phyloP scores from a whole-genome alignment of 2,329 filamentous ascomycete species.

The Paracoccidioides lutzii region DNA sequence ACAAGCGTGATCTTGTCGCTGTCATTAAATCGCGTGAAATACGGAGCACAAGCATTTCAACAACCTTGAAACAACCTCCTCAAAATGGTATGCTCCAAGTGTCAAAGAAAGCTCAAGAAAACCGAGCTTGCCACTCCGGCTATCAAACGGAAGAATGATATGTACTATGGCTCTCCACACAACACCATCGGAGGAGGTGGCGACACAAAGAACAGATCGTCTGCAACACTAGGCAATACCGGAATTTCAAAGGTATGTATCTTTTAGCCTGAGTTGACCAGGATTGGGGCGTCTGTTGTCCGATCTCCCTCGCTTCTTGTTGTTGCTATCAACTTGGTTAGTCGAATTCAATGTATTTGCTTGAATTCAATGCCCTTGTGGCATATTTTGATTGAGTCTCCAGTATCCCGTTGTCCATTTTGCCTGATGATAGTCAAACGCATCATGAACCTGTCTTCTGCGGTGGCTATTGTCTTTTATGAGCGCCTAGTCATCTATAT shows the following conservation, averaged over 20 bases:
- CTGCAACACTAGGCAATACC: slow-evolving; percentile 44
- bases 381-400: background rate
- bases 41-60: background rate
- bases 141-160: slow-evolving; percentile 55
- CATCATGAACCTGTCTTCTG: too few relatives aligned
- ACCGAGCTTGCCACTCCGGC: slow-evolving; percentile 51
- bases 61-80: background rate
- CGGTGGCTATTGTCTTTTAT: too few relatives aligned
- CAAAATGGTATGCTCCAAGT: slow-evolving; percentile 52
- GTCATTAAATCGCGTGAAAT: background rate
- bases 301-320: background rate
- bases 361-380: background rate
- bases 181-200: slow-evolving; percentile 22
- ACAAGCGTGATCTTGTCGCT: background rate
- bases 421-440: background rate
- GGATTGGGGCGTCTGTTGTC: background rate
- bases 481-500: too few relatives aligned
- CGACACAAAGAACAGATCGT: slow-evolving; percentile 30
- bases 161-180: slow-evolving; percentile 50
- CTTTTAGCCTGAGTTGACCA: too few relatives aligned
- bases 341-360: background rate
- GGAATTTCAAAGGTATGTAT: slow-evolving; percentile 45
- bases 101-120: slow-evolving; percentile 47
- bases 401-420: background rate
- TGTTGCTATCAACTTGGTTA: too few relatives aligned